A percentile compares a stretch with the other conserved stretches of the same genome.
phyloP scores from a whole-genome alignment of 2,329 filamentous ascomycete genomes.

The Neoascochyta sp. region DNA sequence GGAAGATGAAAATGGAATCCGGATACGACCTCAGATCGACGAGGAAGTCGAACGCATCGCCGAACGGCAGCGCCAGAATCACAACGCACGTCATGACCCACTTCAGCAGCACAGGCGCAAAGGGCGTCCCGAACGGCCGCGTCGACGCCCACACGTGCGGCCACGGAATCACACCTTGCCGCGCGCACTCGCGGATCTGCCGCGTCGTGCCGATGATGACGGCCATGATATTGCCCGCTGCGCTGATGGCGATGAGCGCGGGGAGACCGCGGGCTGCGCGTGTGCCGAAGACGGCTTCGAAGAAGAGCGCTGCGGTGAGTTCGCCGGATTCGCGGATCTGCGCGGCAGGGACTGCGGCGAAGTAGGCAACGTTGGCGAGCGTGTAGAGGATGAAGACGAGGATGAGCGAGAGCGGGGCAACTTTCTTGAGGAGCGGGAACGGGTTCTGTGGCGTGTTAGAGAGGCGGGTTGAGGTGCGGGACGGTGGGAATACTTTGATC shows the following conservation, averaged over 20 bases:
- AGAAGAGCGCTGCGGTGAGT: constrained; percentile 57
- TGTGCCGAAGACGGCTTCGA: constrained; percentile 57
- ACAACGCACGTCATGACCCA: constrained; percentile 26
- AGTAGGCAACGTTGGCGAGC: constrained; percentile 25
- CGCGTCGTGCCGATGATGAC: constrained; percentile 30
- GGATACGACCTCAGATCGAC: constrained; percentile 39
- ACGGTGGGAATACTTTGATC: constrained; percentile 25
- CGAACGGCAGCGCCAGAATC: constrained; percentile 51
- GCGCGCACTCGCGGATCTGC: constrained; percentile 27
- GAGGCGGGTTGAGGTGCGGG: too few relatives aligned
- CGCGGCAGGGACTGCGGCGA: constrained; percentile 36
- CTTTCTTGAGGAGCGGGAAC: constrained; percentile 50
- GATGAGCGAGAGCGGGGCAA: constrained; percentile 49
- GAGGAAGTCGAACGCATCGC: constrained; percentile 63
- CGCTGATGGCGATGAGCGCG: constrained; percentile 33
- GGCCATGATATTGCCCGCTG: constrained; percentile 29
- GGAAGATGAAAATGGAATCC: constrained; percentile 21
- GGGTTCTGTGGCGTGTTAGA: constrained; percentile 47
- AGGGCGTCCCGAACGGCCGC: constrained; percentile 59
- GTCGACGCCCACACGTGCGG: constrained; percentile 59
- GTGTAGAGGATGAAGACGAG: constrained; percentile 45
- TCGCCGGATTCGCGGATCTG: constrained; percentile 53
- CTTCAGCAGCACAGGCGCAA: constrained; percentile 52
- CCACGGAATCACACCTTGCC: constrained; percentile 29
- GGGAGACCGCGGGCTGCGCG: constrained; percentile 53